Percentiles rank a stretch among this genome's conserved stretches.
Conservation (phyloP, 768 basidiomycete species). For the Suillus placidus region DNA sequence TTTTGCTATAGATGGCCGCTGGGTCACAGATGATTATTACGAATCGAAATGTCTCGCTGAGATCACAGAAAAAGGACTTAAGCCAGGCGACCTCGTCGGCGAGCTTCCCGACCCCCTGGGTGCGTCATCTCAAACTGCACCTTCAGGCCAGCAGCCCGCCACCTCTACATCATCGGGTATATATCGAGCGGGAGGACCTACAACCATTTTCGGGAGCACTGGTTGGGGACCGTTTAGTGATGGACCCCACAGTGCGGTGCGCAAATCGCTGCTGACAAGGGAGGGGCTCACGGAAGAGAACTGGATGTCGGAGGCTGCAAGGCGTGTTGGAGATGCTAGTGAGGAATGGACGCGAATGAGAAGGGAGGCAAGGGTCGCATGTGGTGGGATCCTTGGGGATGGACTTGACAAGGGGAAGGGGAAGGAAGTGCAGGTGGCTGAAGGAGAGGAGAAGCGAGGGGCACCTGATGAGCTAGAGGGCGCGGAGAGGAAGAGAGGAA, state of each 20-base stretch:
- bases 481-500: conserved; percentile 27
- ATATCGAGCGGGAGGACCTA: conserved; percentile 90
- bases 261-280: conserved; percentile 76
- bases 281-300: conserved; percentile 86
- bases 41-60: conserved; percentile 82
- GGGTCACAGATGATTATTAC: conserved; percentile 96
- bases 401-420: conserved; percentile 32
- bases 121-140: conserved; percentile 44
- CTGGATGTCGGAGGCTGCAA: conserved; percentile 87
- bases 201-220: conserved; percentile 84
- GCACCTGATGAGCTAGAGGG: conserved; percentile 25
- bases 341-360: conserved; percentile 65
- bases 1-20: conserved; percentile 69
- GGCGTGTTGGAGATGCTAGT: conserved; percentile 62
- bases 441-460: conserved; percentile 32
- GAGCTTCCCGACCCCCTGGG: conserved; percentile 79
- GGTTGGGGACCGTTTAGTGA: conserved; percentile 91
- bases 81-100: conserved; percentile 80
- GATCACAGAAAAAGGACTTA: conserved; percentile 78
- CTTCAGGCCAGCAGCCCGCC: conserved; percentile 34
- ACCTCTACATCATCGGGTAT: conserved; percentile 49
- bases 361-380: conserved; percentile 52
- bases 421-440: conserved; percentile 34
- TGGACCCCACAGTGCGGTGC: conserved; percentile 81
- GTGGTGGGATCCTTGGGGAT: conserved; percentile 49